Evolutionary conservation across 768 basidiomycete genomes (phyloP).

Genomic region (Mycena chlorophos): DNA sequence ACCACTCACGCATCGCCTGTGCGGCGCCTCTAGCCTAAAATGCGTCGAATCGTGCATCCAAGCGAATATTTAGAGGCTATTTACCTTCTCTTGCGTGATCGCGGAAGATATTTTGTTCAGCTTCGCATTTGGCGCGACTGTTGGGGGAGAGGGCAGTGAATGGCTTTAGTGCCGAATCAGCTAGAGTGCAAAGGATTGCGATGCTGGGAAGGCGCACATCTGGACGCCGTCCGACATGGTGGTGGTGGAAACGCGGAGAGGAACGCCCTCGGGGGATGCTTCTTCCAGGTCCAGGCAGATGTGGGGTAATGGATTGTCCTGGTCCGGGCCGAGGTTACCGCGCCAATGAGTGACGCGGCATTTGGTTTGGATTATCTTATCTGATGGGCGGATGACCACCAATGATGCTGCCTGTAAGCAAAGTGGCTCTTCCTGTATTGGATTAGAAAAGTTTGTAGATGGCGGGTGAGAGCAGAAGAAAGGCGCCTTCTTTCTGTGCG

Average conservation of each 20-base stretch:
- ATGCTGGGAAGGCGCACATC: conserved; percentile 43
- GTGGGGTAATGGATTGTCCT: too few relatives aligned
- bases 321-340: too few relatives aligned
- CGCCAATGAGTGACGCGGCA: too few relatives aligned
- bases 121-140: conserved; percentile 33
- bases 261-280: too few relatives aligned
- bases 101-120: conserved; percentile 76
- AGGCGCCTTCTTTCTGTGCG: too few relatives aligned
- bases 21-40: conserved; percentile 65
- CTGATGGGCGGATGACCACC: too few relatives aligned
- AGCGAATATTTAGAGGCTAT: neutral
- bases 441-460: too few relatives aligned
- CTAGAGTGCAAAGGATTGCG: neutral
- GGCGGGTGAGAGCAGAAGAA: too few relatives aligned
- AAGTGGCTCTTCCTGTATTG: too few relatives aligned
- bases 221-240: conserved; percentile 46
- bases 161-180: conserved; percentile 34
- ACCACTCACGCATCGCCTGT: conserved; percentile 84
- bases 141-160: conserved; percentile 35
- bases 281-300: too few relatives aligned
- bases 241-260: neutral
- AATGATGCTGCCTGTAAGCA: too few relatives aligned
- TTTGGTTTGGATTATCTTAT: too few relatives aligned
- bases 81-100: conserved; percentile 78
- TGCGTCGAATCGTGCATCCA: conserved; percentile 5